phyloP scores from a whole-genome alignment of 73 alveolate species.

The Tetrahymena thermophila region DNA sequence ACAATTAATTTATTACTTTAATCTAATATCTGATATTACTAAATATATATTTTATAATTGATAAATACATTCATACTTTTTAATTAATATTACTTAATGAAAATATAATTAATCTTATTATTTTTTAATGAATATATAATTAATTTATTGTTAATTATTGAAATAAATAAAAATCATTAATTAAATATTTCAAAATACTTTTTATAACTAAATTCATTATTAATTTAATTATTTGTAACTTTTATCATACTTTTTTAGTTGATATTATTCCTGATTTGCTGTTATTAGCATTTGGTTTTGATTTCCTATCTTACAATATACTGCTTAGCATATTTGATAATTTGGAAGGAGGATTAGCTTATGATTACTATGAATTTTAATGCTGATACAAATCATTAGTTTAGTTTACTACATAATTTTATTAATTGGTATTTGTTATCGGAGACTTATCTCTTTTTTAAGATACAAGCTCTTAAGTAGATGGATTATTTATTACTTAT shows the following conservation, averaged over 20 bases:
- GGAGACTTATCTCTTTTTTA: background rate
- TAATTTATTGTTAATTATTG: too few species aligned
- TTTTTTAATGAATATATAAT: too few species aligned
- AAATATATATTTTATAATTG: too few species aligned
- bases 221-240: too few species aligned
- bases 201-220: too few species aligned
- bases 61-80: too few species aligned
- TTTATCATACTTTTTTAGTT: background rate
- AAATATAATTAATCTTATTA: too few species aligned
- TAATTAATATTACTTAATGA: too few species aligned
- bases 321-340: background rate
- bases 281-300: background rate
- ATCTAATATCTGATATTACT: too few species aligned
- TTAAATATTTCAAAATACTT: too few species aligned
- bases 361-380: background rate
- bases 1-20: too few species aligned
- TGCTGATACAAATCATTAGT: background rate
- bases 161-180: too few species aligned
- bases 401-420: background rate
- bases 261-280: background rate
- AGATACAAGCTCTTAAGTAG: background rate
- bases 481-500: background rate
- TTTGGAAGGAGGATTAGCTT: background rate
- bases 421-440: background rate
- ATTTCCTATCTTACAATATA: background rate